These are phyloP conservation scores for Penicillium sp. DNA, from an alignment of 2,329 filamentous ascomycete species.

Conservation along the genomic window DNA sequence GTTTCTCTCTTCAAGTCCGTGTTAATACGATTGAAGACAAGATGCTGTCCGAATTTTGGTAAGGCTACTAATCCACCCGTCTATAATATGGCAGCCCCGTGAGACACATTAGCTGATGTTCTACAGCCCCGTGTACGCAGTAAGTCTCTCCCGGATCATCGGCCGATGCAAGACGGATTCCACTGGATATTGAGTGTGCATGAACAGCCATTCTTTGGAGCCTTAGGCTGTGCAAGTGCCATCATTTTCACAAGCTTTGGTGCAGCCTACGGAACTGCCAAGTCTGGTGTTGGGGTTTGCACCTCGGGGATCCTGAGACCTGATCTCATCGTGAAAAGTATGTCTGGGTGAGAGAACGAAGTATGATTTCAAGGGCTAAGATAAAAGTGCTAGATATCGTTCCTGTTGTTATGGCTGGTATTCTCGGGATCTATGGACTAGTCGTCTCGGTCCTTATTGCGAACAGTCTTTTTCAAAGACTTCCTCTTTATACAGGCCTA, in stretches of 20 bases:
- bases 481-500: conserved; percentile 76
- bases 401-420: conserved; percentile 99
- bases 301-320: conserved; percentile 97
- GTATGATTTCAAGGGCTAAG: conserved; percentile 8
- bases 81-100: not conserved
- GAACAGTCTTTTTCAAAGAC: conserved; percentile 68
- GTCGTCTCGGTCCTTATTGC: conserved; percentile 86
- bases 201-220: conserved; percentile 80
- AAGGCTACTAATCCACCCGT: not conserved
- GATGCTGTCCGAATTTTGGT: not conserved
- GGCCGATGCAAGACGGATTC: not conserved
- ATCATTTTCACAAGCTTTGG: conserved; percentile 97
- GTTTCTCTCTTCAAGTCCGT: not conserved
- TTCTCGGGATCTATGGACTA: conserved; percentile 97
- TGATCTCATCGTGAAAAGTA: conserved; percentile 99
- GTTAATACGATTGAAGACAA: not conserved
- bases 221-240: conserved; percentile 91
- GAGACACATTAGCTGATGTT: not conserved
- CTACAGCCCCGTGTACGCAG: not conserved
- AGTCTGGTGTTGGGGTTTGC: conserved; percentile 97
- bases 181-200: not conserved
- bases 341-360: conserved; percentile 38
- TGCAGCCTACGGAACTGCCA: conserved; percentile 96
- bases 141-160: not conserved
- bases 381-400: conserved; percentile 74